These are phyloP conservation scores for Alnus rubra DNA, from an alignment of 306 rosid species.

Conservation along the genomic window DNA sequence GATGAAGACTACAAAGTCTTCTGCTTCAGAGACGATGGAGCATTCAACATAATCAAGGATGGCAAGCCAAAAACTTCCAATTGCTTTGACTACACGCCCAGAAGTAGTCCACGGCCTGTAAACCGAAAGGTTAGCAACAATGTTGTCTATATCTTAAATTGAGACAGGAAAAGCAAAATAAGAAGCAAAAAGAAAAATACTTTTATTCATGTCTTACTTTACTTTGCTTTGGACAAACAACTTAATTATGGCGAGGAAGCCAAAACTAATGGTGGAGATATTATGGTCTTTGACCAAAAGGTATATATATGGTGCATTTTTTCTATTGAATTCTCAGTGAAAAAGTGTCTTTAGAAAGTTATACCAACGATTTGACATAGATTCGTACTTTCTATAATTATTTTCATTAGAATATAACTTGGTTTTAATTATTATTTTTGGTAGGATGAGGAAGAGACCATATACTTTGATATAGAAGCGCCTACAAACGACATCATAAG, in stretches of 20 bases:
- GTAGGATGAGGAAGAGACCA: constrained; percentile 36
- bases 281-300: constrained; percentile 28
- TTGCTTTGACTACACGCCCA: background rate
- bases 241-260: constrained; percentile 40
- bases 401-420: background rate
- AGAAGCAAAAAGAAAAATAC: background rate
- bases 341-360: background rate
- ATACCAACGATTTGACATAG: background rate
- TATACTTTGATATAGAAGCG: constrained; percentile 17
- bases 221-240: constrained; percentile 34
- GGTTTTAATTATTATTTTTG: background rate
- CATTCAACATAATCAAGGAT: constrained; percentile 50
- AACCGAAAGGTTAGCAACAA: constrained; percentile 50
- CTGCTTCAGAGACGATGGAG: constrained; percentile 57
- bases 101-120: constrained; percentile 36
- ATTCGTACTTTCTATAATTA: background rate
- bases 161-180: background rate
- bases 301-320: constrained; percentile 8
- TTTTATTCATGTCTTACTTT: background rate
- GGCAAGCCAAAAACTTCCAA: no score
- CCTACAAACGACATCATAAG: constrained; percentile 18
- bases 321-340: background rate
- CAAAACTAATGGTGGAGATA: constrained; percentile 30
- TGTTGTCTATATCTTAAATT: background rate
- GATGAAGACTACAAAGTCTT: constrained; percentile 67